These are phyloP conservation scores for Aspergillus udagawae DNA, from an alignment of 2,329 filamentous ascomycete species.

Conservation along the genomic window DNA sequence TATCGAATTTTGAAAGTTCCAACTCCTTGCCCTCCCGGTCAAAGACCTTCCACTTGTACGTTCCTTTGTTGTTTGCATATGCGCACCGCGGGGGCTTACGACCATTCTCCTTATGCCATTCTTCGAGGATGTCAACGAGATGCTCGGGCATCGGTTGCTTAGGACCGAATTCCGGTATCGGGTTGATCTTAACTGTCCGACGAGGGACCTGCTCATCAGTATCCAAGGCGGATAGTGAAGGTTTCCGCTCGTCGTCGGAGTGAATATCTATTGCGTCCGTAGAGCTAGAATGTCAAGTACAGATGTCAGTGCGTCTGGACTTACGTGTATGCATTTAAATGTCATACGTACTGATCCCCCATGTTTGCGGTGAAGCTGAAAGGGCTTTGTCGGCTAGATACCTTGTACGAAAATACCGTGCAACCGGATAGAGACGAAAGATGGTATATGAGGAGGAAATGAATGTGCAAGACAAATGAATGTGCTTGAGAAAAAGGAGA, in stretches of 20 bases:
- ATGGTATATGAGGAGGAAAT: no score
- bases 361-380: neutral
- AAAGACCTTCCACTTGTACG: slow-evolving; percentile 11
- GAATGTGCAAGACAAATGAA: no score
- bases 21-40: slow-evolving; percentile 10
- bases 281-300: neutral
- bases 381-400: neutral
- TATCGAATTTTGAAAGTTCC: slow-evolving; percentile 6
- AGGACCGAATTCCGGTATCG: neutral
- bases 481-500: no score
- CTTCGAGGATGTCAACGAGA: slow-evolving; percentile 6
- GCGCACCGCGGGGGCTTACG: slow-evolving; percentile 1
- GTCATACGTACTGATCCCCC: neutral
- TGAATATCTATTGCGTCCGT: neutral
- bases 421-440: no score
- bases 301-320: neutral
- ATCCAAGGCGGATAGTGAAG: slow-evolving; percentile 1
- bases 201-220: neutral
- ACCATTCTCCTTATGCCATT: slow-evolving; percentile 9
- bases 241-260: neutral
- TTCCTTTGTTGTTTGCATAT: neutral
- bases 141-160: slow-evolving; percentile 3
- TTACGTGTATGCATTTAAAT: neutral
- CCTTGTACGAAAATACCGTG: neutral
- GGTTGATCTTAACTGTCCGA: neutral